Percentiles rank a stretch among this genome's conserved stretches.
These are phyloP conservation scores for Dictyostelium purpureum DNA, from an alignment of 78 protist species.

Conservation along the genomic window DNA sequence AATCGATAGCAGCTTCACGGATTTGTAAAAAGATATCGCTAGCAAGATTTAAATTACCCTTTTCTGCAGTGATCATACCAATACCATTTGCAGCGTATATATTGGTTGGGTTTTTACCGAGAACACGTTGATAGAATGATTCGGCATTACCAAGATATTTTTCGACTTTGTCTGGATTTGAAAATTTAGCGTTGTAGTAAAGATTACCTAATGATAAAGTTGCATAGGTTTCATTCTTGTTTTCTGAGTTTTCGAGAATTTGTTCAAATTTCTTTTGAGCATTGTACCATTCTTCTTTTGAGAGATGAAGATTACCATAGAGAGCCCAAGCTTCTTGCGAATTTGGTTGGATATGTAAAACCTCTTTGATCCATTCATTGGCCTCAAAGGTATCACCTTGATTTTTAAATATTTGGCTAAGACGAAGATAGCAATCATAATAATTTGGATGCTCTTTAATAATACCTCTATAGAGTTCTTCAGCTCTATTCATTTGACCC, in stretches of 20 bases:
- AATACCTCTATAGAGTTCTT: conserved; percentile 57
- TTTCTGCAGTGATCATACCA: conserved; percentile 80
- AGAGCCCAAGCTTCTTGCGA: conserved; percentile 69
- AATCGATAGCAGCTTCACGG: conserved; percentile 61
- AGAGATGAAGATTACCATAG: conserved; percentile 69
- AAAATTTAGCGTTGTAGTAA: conserved; percentile 32
- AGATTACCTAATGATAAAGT: conserved; percentile 67
- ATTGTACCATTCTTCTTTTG: conserved; percentile 67
- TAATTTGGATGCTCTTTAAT: conserved; percentile 80
- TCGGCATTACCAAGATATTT: conserved; percentile 52
- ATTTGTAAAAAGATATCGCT: conserved; percentile 76
- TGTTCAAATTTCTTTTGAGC: conserved; percentile 86
- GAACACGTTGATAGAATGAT: conserved; percentile 45
- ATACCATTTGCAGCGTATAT: conserved; percentile 88
- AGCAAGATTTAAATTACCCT: conserved; percentile 61
- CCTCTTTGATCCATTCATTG: conserved; percentile 79
- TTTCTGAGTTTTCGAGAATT: conserved; percentile 11
- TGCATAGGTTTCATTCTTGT: conserved; percentile 79
- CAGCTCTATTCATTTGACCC: conserved; percentile 22
- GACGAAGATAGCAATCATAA: conserved; percentile 74
- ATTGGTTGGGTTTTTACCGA: conserved; percentile 61
- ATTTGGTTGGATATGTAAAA: conserved; percentile 20
- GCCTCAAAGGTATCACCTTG: conserved; percentile 68
- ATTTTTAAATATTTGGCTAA: conserved; percentile 19
- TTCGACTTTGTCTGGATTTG: conserved; percentile 39